Percentiles rank a stretch among this genome's conserved stretches.
phyloP scores from a whole-genome alignment of 371 early-diverging fungal genomes.

The Mucor circinelloides region DNA sequence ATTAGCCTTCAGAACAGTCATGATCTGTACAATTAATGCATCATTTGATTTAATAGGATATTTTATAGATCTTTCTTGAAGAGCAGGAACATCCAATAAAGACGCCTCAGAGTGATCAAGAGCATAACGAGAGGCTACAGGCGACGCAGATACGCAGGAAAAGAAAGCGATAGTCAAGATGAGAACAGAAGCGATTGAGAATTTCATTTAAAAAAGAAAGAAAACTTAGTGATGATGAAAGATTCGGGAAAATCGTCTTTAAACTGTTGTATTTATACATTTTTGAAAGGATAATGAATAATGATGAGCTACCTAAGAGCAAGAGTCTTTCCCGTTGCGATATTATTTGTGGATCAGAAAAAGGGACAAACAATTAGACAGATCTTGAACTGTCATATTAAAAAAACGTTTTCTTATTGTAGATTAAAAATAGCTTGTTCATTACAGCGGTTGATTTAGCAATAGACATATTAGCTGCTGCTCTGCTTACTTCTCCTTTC shows the following conservation, averaged over 20 bases:
- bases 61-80: background rate
- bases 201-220: conserved; percentile 10
- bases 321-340: background rate
- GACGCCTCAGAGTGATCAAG: background rate
- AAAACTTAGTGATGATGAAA: background rate
- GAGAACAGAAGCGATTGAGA: conserved; percentile 11
- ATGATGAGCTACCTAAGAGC: background rate
- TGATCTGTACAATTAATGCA: conserved; percentile 18
- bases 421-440: background rate
- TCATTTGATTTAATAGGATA: conserved; percentile 17
- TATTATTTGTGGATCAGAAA: background rate
- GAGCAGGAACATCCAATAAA: background rate
- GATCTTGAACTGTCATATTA: background rate
- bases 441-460: background rate
- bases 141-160: conserved; percentile 6
- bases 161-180: background rate
- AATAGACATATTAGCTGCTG: background rate
- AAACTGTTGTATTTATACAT: background rate
- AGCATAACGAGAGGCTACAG: background rate
- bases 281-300: background rate
- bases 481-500: background rate
- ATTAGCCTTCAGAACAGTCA: conserved; percentile 13
- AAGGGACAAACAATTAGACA: background rate
- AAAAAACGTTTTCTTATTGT: background rate
- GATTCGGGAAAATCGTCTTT: background rate